phyloP scores from a whole-genome alignment of 805 yeast species.

The Lachancea sp. region DNA sequence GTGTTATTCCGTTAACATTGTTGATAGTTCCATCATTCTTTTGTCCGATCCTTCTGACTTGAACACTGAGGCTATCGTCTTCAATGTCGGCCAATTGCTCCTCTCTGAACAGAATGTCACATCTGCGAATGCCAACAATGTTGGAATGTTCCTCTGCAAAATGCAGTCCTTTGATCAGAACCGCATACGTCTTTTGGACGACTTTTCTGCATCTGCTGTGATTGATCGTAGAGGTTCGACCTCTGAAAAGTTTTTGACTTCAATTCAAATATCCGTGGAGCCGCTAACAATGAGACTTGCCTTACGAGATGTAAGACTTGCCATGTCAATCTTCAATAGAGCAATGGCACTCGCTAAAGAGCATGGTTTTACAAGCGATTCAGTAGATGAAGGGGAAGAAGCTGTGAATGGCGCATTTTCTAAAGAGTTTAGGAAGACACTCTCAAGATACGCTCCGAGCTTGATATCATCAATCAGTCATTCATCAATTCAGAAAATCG shows the following conservation, averaged over 20 bases:
- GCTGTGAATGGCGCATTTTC: slow-evolving; percentile 41
- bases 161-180: slow-evolving; percentile 64
- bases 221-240: slow-evolving; percentile 67
- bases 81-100: slow-evolving; percentile 74
- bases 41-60: slow-evolving; percentile 68
- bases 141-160: slow-evolving; percentile 78
- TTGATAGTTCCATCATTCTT: slow-evolving; percentile 69
- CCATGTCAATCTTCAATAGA: slow-evolving; percentile 61
- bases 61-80: slow-evolving; percentile 81
- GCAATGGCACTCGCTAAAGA: slow-evolving; percentile 50
- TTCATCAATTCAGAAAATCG: slow-evolving; percentile 34
- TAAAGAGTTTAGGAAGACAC: slow-evolving; percentile 53
- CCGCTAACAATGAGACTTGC: slow-evolving; percentile 78
- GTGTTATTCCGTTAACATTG: slow-evolving; percentile 60
- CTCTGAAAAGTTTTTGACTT: slow-evolving; percentile 49
- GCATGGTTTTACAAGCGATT: slow-evolving; percentile 16
- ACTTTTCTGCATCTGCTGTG: slow-evolving; percentile 72
- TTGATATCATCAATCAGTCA: slow-evolving; percentile 36
- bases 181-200: slow-evolving; percentile 74
- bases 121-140: slow-evolving; percentile 62
- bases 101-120: slow-evolving; percentile 61
- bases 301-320: slow-evolving; percentile 77
- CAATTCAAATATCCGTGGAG: slow-evolving; percentile 65
- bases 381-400: slow-evolving; percentile 14
- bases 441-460: slow-evolving; percentile 66